Percentiles rank a stretch among this genome's conserved stretches.
These are phyloP conservation scores for Cicer yamashitae DNA, from an alignment of 306 rosid species.

Conservation along the genomic window DNA sequence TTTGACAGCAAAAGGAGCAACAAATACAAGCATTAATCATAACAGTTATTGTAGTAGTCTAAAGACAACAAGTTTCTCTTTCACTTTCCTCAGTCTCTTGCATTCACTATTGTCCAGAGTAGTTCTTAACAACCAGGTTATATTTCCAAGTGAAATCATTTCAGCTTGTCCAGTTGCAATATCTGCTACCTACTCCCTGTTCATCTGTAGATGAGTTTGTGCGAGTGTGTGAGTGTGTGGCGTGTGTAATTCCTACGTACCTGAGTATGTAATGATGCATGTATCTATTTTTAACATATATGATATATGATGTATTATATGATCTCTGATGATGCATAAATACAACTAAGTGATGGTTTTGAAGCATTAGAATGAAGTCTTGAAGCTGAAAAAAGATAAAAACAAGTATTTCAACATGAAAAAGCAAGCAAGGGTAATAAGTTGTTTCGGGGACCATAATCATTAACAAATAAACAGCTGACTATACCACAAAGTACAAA, in stretches of 20 bases:
- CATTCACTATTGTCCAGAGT: slow-evolving; percentile 33
- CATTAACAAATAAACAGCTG: slow-evolving; percentile 16
- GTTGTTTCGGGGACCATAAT: slow-evolving; percentile 11
- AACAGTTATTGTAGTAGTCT: slow-evolving; percentile 15
- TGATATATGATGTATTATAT: background rate
- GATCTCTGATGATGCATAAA: slow-evolving; percentile 24
- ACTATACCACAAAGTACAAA: background rate
- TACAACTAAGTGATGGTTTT: slow-evolving; percentile 3
- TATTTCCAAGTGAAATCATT: slow-evolving; percentile 26
- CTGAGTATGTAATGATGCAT: slow-evolving; percentile 26
- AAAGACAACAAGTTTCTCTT: slow-evolving; percentile 31
- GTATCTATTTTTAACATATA: background rate
- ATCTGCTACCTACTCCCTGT: slow-evolving; percentile 27
- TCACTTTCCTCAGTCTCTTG: background rate
- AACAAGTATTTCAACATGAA: background rate
- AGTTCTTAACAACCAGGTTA: slow-evolving; percentile 41
- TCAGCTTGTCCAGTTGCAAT: slow-evolving; percentile 9
- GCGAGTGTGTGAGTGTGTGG: background rate
- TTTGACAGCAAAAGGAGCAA: slow-evolving; percentile 47
- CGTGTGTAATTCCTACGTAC: slow-evolving; percentile 1
- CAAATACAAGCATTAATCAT: slow-evolving; percentile 29
- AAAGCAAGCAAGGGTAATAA: background rate
- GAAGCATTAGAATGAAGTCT: slow-evolving; percentile 25
- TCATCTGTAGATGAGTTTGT: slow-evolving; percentile 20
- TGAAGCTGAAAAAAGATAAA: slow-evolving; percentile 25